phyloP scores from a whole-genome alignment of 129 eudicot genomes.

The Helichrysum umbraculigerum region DNA sequence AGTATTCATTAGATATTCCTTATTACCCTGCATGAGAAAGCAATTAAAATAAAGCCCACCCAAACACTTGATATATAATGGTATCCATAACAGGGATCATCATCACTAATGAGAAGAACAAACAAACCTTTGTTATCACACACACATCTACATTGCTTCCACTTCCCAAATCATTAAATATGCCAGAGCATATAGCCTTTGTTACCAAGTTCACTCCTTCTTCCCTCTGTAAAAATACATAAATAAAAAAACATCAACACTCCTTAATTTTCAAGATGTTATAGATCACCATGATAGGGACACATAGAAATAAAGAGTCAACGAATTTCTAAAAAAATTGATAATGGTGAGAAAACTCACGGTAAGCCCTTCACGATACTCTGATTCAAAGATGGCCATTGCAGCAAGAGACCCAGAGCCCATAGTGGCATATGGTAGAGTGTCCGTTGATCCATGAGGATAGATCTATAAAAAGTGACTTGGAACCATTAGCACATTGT shows the following conservation, averaged over 20 bases:
- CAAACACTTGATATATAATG: not conserved
- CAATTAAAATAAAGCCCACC: too few relatives aligned
- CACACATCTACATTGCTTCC: slow-evolving; percentile 96
- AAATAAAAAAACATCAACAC: not conserved
- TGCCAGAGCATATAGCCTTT: slow-evolving; percentile 87
- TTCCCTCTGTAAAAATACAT: slow-evolving; percentile 49
- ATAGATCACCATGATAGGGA: not conserved
- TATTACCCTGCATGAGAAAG: too few relatives aligned
- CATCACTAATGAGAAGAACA: slow-evolving; percentile 4
- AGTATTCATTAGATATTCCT: not conserved
- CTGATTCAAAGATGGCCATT: slow-evolving; percentile 90
- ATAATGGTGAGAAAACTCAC: slow-evolving; percentile 50
- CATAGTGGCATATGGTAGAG: slow-evolving; percentile 94
- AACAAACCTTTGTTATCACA: slow-evolving; percentile 77
- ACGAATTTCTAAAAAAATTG: not conserved
- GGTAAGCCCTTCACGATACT: slow-evolving; percentile 77
- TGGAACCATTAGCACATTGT: slow-evolving; percentile 14
- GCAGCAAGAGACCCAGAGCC: slow-evolving; percentile 99
- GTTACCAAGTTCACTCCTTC: slow-evolving; percentile 79
- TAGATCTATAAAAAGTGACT: slow-evolving; percentile 51
- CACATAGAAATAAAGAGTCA: not conserved
- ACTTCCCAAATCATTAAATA: slow-evolving; percentile 85
- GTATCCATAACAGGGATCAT: not conserved
- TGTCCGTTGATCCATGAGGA: slow-evolving; percentile 95
- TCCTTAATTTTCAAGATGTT: not conserved